phyloP scores from a whole-genome alignment of 352 stramenopile genomes.

The Phytophthora pluvialis region DNA sequence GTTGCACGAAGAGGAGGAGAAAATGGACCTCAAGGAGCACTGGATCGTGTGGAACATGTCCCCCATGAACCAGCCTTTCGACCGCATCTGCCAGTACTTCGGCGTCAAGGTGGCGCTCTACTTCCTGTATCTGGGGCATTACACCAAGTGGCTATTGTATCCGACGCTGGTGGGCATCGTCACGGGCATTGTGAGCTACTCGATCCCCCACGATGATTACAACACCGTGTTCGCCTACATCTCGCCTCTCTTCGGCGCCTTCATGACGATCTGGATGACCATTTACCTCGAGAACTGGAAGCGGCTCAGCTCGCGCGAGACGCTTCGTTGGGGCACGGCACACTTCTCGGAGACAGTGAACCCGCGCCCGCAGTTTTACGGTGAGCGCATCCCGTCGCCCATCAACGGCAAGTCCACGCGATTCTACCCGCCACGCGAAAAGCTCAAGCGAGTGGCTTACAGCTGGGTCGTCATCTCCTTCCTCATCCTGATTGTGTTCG shows the following conservation, averaged over 20 bases:
- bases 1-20: conserved; percentile 76
- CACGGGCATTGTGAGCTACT: conserved; percentile 83
- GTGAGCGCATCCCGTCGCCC: conserved; percentile 74
- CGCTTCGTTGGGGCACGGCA: conserved; percentile 85
- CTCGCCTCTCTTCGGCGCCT: conserved; percentile 78
- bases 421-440: conserved; percentile 71
- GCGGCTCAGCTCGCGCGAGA: conserved; percentile 77
- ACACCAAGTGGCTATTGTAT: conserved; percentile 95
- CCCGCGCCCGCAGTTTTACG: conserved; percentile 78
- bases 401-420: conserved; percentile 75
- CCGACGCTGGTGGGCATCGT: conserved; percentile 91
- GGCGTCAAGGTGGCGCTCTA: conserved; percentile 96
- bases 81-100: conserved; percentile 87
- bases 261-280: conserved; percentile 92
- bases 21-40: conserved; percentile 57
- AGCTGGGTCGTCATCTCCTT: conserved; percentile 82
- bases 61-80: conserved; percentile 82
- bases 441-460: conserved; percentile 75
- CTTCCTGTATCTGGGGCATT: conserved; percentile 97
- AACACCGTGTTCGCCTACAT: conserved; percentile 78
- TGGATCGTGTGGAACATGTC: conserved; percentile 79
- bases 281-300: conserved; percentile 93
- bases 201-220: conserved; percentile 50
- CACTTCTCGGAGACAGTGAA: conserved; percentile 75
- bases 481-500: conserved; percentile 80